phyloP scores from a whole-genome alignment of 345 rosid genomes.

The Mercurialis annua region DNA sequence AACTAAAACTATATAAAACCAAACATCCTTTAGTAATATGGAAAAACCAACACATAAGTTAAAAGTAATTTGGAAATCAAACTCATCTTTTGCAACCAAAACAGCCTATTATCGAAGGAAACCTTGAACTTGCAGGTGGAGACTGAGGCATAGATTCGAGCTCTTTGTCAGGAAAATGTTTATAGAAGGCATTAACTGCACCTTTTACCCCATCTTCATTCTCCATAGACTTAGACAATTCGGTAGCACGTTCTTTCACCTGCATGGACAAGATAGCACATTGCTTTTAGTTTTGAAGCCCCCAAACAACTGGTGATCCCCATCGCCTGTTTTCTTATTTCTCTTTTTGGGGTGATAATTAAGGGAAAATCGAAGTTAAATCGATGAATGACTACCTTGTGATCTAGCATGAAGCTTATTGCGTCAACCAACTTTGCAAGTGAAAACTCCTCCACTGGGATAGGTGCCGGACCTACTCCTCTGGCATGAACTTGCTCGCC shows the following conservation, averaged over 20 bases:
- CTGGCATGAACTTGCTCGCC: constrained; percentile 54
- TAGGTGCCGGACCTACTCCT: constrained; percentile 54
- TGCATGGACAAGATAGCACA: constrained; percentile 13
- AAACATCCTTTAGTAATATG: neutral
- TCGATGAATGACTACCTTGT: constrained; percentile 34
- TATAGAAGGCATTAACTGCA: constrained; percentile 53
- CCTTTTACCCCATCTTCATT: constrained; percentile 53
- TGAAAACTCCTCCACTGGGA: constrained; percentile 47
- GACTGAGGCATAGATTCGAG: constrained; percentile 1
- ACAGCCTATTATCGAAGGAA: constrained; percentile 28
- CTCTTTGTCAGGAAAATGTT: constrained; percentile 34
- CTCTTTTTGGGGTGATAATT: neutral
- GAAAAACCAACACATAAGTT: neutral
- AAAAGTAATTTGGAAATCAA: neutral
- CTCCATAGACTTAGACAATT: constrained; percentile 44
- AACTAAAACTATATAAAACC: neutral
- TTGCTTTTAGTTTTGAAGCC: neutral
- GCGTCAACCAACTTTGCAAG: constrained; percentile 49
- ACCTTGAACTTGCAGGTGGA: constrained; percentile 6
- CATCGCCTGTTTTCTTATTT: neutral
- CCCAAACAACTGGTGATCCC: too few relatives aligned
- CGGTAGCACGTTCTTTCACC: constrained; percentile 46
- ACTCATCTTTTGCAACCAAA: constrained; percentile 27
- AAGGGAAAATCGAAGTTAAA: too few relatives aligned
- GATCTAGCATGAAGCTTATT: constrained; percentile 48